Evolutionary conservation across 805 yeast genomes (phyloP), one percentile per base, ranked within the genome.

Genomic region (Debaryomyces tyrocola): DNA sequence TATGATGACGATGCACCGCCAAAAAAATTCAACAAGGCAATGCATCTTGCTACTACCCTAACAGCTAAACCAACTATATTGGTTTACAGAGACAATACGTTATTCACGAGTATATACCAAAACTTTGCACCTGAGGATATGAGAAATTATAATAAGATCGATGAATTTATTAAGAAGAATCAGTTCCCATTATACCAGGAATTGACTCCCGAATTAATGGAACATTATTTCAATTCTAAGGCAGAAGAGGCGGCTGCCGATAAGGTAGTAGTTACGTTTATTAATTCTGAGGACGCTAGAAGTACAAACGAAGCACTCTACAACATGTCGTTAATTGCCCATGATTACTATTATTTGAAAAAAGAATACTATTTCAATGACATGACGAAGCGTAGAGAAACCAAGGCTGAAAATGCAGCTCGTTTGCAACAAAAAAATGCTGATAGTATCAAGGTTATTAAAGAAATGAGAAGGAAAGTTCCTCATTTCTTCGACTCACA

Each of bases 91-190:
- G 85, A 85, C 44, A 77, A 78, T 44, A 68, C 81, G 11, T 58
- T 79, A 45, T 57, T 77, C 28, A 75, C 87, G 0, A 66, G 69
- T 4, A 75, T 83, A 4, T 84, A 63, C 52, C 86, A 79, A 53
- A 82, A 80, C 46, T 82, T 79, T 63, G 82, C 84, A 0, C 78
- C 89, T 6, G 80, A 80, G 41, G 88, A 85, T 53, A 74, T 78
- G 46, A 74, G 94, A 51, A 74, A 79, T 51, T 63, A 63, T 14
- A 69, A 68, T 18, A 62, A 67, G 34, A 69, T 87, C 8, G 58
- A 73, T 51, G 59, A 74, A 12, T 87, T 85, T 70, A 63, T 87
- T 24, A 58, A 62, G 27, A 62, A 67, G 39, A 71, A 78, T 52
- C 68, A 80, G 15, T 62, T 69, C 39, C 90, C 91, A 4, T 62